Conservation (phyloP, 2,329 filamentous ascomycete genomes). For the Stagonosporopsis tanaceti region DNA sequence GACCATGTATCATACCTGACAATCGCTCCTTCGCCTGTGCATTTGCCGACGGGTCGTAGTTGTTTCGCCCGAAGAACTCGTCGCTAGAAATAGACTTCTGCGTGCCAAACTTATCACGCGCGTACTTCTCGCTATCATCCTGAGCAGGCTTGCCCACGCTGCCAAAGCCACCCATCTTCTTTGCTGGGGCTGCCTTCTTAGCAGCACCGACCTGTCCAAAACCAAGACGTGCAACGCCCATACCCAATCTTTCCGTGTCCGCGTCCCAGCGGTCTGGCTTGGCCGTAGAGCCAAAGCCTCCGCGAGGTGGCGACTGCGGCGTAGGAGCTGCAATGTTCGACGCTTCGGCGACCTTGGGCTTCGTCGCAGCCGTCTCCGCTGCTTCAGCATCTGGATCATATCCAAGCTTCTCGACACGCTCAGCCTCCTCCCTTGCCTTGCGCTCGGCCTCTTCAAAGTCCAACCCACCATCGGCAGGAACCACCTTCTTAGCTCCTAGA, state of each 20-base stretch:
- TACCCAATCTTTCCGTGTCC: conserved; percentile 87
- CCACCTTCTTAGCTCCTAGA: conserved; percentile 75
- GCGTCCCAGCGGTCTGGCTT: conserved; percentile 66
- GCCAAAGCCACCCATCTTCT: conserved; percentile 88
- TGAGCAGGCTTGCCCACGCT: conserved; percentile 75
- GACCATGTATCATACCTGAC: conserved; percentile 54
- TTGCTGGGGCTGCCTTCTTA: conserved; percentile 67
- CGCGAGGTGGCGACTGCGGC: conserved; percentile 71
- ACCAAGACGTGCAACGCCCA: conserved; percentile 84
- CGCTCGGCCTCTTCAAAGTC: conserved; percentile 98
- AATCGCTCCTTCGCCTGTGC: conserved; percentile 87
- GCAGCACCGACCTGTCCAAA: conserved; percentile 82
- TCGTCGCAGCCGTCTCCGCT: conserved; percentile 46
- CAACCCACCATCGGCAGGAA: conserved; percentile 69
- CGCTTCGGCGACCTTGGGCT: conserved; percentile 56
- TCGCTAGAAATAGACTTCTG: conserved; percentile 98
- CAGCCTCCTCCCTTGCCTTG: conserved; percentile 96
- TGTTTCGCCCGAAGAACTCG: conserved; percentile 94
- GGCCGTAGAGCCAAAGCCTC: conserved; percentile 68
- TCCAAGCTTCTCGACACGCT: conserved; percentile 92
- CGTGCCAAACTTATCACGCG: conserved; percentile 83
- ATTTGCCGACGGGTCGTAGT: conserved; percentile 81
- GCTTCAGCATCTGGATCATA: conserved; percentile 91
- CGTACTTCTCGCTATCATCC: conserved; percentile 82
- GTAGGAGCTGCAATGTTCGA: conserved; percentile 76